Conservation (phyloP, 768 basidiomycete genomes). For the Paxillus rubicundulus region DNA sequence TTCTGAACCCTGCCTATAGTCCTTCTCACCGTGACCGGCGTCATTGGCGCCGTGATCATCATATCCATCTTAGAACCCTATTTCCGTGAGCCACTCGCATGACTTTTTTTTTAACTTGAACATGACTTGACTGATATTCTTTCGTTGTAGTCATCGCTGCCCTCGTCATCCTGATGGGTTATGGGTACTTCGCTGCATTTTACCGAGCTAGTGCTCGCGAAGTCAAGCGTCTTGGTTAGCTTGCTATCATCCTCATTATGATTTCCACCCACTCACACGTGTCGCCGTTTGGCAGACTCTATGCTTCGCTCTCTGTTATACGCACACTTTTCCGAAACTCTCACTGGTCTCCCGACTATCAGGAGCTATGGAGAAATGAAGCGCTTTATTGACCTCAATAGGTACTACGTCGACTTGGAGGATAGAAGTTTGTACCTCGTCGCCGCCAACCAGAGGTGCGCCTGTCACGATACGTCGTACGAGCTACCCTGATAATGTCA, state of each 20-base stretch:
- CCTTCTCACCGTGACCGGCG: slow-evolving; percentile 47
- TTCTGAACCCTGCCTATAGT: slow-evolving; percentile 33
- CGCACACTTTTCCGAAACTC: slow-evolving; percentile 73
- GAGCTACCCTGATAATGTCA: background rate
- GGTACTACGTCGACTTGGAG: slow-evolving; percentile 68
- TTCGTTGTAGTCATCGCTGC: slow-evolving; percentile 48
- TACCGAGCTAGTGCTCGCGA: slow-evolving; percentile 73
- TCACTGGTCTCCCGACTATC: slow-evolving; percentile 69
- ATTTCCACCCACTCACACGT: background rate
- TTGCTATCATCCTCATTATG: background rate
- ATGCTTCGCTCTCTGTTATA: slow-evolving; percentile 74
- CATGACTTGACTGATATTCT: background rate
- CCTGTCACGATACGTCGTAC: background rate
- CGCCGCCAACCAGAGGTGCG: slow-evolving; percentile 61
- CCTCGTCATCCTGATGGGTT: slow-evolving; percentile 53
- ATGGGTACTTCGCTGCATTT: slow-evolving; percentile 63
- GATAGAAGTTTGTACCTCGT: slow-evolving; percentile 68
- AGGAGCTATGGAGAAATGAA: slow-evolving; percentile 66
- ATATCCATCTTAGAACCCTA: slow-evolving; percentile 59
- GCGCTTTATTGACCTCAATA: slow-evolving; percentile 64
- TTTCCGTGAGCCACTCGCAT: slow-evolving; percentile 44
- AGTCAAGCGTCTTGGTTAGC: slow-evolving; percentile 53
- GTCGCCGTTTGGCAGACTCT: slow-evolving; percentile 43
- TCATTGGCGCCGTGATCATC: slow-evolving; percentile 51
- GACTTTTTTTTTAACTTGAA: background rate